A percentile compares a stretch with the other conserved stretches of the same genome.
Evolutionary conservation across 257 asterid species (phyloP).

Genomic region (Coffea eugenioides): DNA sequence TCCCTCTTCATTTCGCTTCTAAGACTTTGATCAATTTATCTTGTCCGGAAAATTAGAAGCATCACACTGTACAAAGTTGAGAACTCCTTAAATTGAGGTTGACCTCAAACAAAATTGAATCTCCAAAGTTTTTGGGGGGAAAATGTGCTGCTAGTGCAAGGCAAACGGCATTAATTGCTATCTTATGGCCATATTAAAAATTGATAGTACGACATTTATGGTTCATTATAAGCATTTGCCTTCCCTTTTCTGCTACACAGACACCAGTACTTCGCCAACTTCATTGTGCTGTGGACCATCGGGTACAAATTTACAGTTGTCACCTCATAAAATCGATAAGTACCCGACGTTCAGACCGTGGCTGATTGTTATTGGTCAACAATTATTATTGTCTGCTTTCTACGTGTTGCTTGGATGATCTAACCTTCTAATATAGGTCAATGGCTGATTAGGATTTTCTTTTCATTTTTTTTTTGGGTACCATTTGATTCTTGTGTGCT

Average conservation of each 20-base stretch:
- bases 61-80: not conserved
- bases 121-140: slow-evolving; percentile 16
- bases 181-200: not conserved
- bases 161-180: slow-evolving; percentile 1
- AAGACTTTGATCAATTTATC: not conserved
- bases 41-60: not conserved
- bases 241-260: not conserved
- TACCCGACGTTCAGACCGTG: slow-evolving; percentile 26
- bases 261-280: not conserved
- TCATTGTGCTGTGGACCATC: slow-evolving; percentile 31
- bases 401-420: too few species aligned
- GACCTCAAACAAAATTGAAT: slow-evolving; percentile 5
- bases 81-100: not conserved
- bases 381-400: slow-evolving; percentile 2
- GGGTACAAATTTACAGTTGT: slow-evolving; percentile 32
- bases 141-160: not conserved
- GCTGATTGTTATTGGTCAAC: slow-evolving; percentile 17
- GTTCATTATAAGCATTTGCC: not conserved
- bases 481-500: too few species aligned
- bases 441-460: not conserved
- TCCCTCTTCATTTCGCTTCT: not conserved
- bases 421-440: too few species aligned
- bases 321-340: slow-evolving; percentile 25
- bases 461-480: too few species aligned
- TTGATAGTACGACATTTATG: slow-evolving; percentile 3